Conservation (phyloP, 129 eudicot species). For the Rutidosis leptorrhynchoides region DNA sequence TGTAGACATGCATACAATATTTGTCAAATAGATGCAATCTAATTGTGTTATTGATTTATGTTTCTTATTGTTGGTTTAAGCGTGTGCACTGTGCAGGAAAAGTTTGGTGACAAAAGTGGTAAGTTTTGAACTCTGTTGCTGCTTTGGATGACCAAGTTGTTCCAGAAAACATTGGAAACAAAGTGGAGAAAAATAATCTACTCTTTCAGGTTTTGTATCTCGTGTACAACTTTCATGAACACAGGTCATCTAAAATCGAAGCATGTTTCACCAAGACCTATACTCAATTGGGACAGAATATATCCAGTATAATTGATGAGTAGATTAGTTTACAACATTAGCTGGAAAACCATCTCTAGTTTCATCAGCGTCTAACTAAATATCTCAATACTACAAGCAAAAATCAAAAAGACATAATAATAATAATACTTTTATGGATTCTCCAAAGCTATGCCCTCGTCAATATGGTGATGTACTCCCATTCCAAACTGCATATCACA, state of each 20-base stretch:
- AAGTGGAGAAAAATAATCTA: background rate
- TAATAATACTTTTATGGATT: slow-evolving; percentile 9
- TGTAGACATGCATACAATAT: no score
- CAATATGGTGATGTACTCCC: slow-evolving; percentile 85
- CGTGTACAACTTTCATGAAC: background rate
- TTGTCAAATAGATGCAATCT: no score
- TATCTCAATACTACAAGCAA: background rate
- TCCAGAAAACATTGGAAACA: background rate
- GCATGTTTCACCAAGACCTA: background rate
- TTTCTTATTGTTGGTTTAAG: no score
- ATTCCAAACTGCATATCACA: slow-evolving; percentile 83
- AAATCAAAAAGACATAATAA: background rate
- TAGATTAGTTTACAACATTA: slow-evolving; percentile 16
- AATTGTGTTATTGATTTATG: no score
- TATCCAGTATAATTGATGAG: background rate
- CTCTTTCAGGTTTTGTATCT: background rate
- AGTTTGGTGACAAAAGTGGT: no score
- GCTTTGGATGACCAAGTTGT: no score
- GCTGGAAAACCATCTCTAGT: slow-evolving; percentile 3
- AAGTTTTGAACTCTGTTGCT: no score
- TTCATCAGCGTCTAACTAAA: slow-evolving; percentile 20
- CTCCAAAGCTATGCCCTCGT: slow-evolving; percentile 48
- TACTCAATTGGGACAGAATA: background rate
- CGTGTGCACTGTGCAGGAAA: no score
- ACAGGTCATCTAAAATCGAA: background rate